Evolutionary conservation across 2,329 filamentous ascomycete genomes (phyloP), one percentile per base, ranked within the genome.

Genomic region (Pseudocercospora vitis): DNA sequence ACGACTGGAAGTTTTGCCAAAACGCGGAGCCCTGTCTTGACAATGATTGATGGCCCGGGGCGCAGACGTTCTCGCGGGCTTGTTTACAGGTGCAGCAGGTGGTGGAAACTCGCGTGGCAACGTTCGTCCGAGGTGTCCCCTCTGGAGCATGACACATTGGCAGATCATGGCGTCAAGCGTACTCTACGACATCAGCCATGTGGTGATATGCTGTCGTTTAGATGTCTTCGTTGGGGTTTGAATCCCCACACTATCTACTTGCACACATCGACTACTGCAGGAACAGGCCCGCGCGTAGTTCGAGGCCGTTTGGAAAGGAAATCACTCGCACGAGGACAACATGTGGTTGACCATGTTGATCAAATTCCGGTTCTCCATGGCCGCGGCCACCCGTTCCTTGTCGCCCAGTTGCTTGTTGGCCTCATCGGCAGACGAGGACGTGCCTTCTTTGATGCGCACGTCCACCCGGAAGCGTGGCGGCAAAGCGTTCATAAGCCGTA

Each of bases 381-480:
- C 94, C 7, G 94, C 94, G 1, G 92, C 91, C 39, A 99, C 94
- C 57, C 94, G 81, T 76, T 99, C 94, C 78, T 97, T 99, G 74
- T 99, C 94, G 28, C 85, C 89, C 37, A 99, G 77, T 74, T 99
- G 94, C 78, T 96, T 96, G 75, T 95, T 96, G 48, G 96, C 91
- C 70, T 96, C 91, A 59, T 96, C 91, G 40, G 90, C 92, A 57
- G 95, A 95, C 61, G 85, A 89, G 71, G 97, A 94, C n/a, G 91
- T 94, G 58, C 91, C 92, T 73, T 95, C 88, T 73, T 97, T 96
- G 72, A 96, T 95, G 64, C 86, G 83, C 40, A 97, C 90, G 71
- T 97, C 91, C 47, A 97, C 82, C 31, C 94, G 84, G 71, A 94
- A 99, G 66, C 92, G 88, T 28, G 94, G 89, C 2, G 94, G 94